Conservation (phyloP, 169 alveolate species). For the Eimeria necatrix region DNA sequence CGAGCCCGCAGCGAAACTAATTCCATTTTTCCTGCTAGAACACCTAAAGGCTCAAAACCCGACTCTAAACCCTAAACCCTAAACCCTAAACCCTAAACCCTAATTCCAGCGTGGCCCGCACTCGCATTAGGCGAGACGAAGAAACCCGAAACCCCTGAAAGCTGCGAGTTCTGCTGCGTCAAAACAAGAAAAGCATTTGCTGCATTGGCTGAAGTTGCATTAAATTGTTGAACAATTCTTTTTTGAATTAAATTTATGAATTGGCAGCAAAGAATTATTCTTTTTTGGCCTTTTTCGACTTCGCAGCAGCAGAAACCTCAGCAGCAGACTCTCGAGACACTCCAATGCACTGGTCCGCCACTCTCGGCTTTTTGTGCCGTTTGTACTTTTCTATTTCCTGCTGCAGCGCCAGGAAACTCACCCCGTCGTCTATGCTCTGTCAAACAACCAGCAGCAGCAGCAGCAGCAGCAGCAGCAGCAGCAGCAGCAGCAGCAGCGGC, state of each 20-base stretch:
- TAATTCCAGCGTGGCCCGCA: not conserved
- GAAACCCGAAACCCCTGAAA: not conserved
- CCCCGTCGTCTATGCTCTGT: constrained; percentile 66
- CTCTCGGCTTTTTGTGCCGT: constrained; percentile 22
- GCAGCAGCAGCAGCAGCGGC: not conserved
- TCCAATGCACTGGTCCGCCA: not conserved
- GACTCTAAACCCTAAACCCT: not conserved
- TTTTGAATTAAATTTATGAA: not conserved
- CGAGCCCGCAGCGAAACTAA: too few relatives aligned
- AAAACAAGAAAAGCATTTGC: not conserved
- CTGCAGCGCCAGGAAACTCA: constrained; percentile 43
- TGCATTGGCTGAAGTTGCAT: not conserved
- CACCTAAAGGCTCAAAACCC: too few relatives aligned
- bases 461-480: not conserved
- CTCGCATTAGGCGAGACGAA: not conserved
- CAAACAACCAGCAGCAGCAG: not conserved
- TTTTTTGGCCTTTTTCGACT: not conserved
- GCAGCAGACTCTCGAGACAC: not conserved
- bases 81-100: constrained; percentile 8
- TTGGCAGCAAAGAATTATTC: not conserved
- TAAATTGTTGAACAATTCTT: not conserved
- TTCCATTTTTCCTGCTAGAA: too few relatives aligned
- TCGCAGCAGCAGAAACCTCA: not conserved
- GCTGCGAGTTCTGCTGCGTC: not conserved
- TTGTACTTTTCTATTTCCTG: constrained; percentile 21